Base-by-base conservation (phyloP, 495 filamentous ascomycete genomes). In the Paragyromitra xinjiangensis region DNA sequence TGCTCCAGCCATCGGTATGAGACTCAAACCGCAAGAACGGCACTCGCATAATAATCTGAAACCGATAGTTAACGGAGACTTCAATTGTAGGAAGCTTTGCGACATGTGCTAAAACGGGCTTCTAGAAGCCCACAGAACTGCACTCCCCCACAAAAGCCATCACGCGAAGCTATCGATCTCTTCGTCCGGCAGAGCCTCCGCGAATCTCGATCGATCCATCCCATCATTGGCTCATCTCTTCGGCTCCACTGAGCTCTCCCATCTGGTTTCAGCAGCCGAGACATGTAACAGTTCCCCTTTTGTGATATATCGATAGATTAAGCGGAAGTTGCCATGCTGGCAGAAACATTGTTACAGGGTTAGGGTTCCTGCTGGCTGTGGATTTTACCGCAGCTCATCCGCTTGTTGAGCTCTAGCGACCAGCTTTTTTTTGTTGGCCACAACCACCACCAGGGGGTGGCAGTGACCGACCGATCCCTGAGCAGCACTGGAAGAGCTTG, bases 271-370 rank as follows among this genome's bases (percentile, higher is more conserved):
- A 37, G 65, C 40, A 37, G 22, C 22, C 53, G 67, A 56, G 53
- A 62, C 42, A 71, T 75, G 65, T 39, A 53, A 51, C 56, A 34
- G 40, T 45, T 37, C 44, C 42, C 40, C 40, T 74, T 68, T 53
- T 69, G 55, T 74, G 64, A 51, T 16, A 12, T 51, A 42, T 59
- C 48, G 64, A 51, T 16, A 12, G 40, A 42, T 59, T 37, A 37
- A 19, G 56, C 58, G 34, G 22, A 44, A 62, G 45, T 22, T 71
- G 68, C 67, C 22, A 70, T 63, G 56, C 22, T 71, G 50, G 50
- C 59, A 14, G 42, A 65, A 59, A 50, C 73, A 50, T 14, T 45
- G 39, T 61, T 50, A 42, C 7, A 77, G 74, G 74, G 74, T 59
- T 77, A 77, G 74, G 74, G 74, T 22, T 73, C 3, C 4, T 1